Percentiles rank a stretch among this genome's conserved stretches.
phyloP scores from a whole-genome alignment of 2,329 filamentous ascomycete genomes.

The Nakataea oryzae region DNA sequence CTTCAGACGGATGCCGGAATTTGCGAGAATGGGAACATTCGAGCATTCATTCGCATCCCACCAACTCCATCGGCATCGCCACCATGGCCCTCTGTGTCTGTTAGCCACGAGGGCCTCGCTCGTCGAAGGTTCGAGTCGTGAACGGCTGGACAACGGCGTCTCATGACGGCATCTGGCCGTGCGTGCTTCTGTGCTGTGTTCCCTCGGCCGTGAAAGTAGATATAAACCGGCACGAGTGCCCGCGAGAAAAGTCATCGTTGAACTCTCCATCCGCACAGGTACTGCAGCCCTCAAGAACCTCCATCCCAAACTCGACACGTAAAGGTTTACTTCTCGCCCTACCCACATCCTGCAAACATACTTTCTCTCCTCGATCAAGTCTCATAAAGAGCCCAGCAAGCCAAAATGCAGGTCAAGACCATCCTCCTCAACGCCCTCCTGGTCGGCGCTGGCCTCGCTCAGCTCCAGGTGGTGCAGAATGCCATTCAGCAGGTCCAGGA shows the following conservation, averaged over 20 bases:
- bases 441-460: constrained; percentile 33
- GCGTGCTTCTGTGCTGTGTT: neutral
- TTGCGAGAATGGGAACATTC: neutral
- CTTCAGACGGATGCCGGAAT: neutral
- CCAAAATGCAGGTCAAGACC: constrained; percentile 18
- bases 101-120: too few relatives aligned
- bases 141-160: neutral
- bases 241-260: neutral
- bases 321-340: neutral
- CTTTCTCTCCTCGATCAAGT: neutral
- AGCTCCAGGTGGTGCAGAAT: constrained; percentile 47
- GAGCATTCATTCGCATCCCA: neutral
- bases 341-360: neutral
- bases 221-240: neutral
- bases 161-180: neutral
- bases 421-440: constrained; percentile 33
- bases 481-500: constrained; percentile 45
- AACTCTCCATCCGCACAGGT: neutral
- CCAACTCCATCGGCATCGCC: neutral
- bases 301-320: neutral
- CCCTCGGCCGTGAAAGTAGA: neutral
- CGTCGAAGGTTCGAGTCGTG: neutral
- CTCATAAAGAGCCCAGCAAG: constrained; percentile 25
- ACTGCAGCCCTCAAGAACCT: neutral
- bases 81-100: neutral